Evolutionary conservation across 139 green algal species (phyloP).

Genomic region (Chlamydomonas schloesseri): DNA sequence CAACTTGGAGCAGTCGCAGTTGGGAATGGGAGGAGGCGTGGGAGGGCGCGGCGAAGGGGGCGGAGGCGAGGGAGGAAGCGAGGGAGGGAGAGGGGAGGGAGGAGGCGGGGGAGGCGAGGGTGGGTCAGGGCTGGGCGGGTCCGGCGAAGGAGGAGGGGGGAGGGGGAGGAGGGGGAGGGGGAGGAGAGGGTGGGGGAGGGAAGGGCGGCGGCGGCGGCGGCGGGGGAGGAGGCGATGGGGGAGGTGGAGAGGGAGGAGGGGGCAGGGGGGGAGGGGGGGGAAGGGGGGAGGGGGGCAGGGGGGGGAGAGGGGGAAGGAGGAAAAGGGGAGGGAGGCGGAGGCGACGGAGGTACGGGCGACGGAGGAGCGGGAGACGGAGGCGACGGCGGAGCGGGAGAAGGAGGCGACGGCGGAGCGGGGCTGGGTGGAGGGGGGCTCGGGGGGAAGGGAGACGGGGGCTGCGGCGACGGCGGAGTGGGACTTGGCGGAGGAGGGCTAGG

Average conservation of each 20-base stretch:
- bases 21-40: background rate
- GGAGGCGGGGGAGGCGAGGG: background rate
- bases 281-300: background rate
- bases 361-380: background rate
- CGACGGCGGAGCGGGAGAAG: too few species aligned
- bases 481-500: background rate
- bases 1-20: constrained; percentile 25
- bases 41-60: background rate
- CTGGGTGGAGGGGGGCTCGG: background rate
- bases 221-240: background rate
- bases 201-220: background rate
- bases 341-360: background rate
- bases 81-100: background rate
- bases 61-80: background rate
- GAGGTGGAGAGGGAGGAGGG: background rate
- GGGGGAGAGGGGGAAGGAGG: background rate
- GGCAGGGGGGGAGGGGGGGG: background rate
- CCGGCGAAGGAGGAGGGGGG: background rate
- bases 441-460: background rate
- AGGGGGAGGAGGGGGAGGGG: background rate
- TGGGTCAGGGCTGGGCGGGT: background rate
- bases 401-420: background rate
- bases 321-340: background rate
- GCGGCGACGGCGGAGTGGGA: background rate
- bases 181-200: background rate